Evolutionary conservation across 495 filamentous ascomycete species (phyloP).

Genomic region (Penicillium coffeae): DNA sequence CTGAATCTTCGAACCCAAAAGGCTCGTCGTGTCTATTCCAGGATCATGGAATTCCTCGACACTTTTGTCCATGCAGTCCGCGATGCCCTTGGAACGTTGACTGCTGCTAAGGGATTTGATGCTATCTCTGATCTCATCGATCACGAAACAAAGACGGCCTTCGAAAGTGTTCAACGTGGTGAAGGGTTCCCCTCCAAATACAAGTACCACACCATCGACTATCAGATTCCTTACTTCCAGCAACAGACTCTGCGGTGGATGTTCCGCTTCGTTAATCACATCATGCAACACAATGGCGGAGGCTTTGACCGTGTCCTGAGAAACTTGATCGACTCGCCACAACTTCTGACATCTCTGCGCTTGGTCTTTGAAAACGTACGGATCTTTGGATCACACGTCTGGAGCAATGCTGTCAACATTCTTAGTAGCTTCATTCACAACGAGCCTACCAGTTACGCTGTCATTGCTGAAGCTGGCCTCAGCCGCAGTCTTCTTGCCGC

Average conservation of each 20-base stretch:
- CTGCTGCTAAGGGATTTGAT: conserved; percentile 76
- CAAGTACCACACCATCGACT: conserved; percentile 81
- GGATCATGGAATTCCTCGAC: conserved; percentile 80
- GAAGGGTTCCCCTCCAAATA: conserved; percentile 72
- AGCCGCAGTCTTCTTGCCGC: conserved; percentile 78
- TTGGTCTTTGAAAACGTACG: conserved; percentile 73
- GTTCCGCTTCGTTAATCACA: conserved; percentile 92
- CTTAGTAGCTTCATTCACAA: conserved; percentile 97
- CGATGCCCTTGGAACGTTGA: conserved; percentile 75
- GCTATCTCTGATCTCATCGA: conserved; percentile 79
- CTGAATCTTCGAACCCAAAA: conserved; percentile 77
- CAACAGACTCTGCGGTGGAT: conserved; percentile 90
- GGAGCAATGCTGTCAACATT: conserved; percentile 87
- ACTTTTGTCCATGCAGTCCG: conserved; percentile 75
- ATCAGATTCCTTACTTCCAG: conserved; percentile 84
- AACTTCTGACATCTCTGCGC: conserved; percentile 70
- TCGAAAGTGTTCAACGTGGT: conserved; percentile 58
- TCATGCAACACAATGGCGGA: conserved; percentile 81
- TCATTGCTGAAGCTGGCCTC: conserved; percentile 90
- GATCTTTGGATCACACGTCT: conserved; percentile 84
- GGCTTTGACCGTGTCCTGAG: conserved; percentile 85
- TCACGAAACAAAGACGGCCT: conserved; percentile 70
- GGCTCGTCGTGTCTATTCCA: conserved; percentile 76
- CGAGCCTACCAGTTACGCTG: conserved; percentile 94
- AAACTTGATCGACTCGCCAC: conserved; percentile 91